A percentile compares a stretch with the other conserved stretches of the same genome.
phyloP scores from a whole-genome alignment of 805 yeast species.

The Candida pini region DNA sequence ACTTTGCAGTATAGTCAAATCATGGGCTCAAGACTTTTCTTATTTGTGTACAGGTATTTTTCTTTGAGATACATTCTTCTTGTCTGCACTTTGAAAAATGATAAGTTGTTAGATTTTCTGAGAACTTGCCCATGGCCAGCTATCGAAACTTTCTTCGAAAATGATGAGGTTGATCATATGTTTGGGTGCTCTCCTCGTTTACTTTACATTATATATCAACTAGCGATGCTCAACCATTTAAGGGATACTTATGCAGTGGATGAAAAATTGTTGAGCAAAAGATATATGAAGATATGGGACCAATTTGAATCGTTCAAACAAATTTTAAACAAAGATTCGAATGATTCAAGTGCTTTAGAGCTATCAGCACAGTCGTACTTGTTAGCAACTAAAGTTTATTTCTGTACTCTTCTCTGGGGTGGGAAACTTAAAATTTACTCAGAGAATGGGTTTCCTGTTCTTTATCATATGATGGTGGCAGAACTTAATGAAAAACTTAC shows the following conservation, averaged over 20 bases:
- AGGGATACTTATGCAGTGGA: conserved; percentile 4
- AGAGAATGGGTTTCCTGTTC: conserved; percentile 2
- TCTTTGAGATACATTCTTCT: conserved; percentile 23
- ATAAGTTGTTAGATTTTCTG: conserved; percentile 11
- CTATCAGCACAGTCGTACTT: conserved; percentile 14
- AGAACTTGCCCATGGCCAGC: conserved; percentile 20
- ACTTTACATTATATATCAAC: conserved; percentile 16
- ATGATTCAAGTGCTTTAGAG: conserved; percentile 5
- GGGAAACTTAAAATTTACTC: conserved; percentile 1
- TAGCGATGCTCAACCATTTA: conserved; percentile 13
- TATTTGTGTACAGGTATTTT: conserved; percentile 27
- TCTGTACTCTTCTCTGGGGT: conserved; percentile 5
- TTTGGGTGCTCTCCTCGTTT: conserved; percentile 29
- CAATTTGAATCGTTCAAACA: conserved; percentile 3
- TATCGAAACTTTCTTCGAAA: conserved; percentile 19
- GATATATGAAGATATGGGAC: conserved; percentile 8
- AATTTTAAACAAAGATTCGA: neutral
- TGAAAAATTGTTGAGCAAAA: conserved; percentile 3
- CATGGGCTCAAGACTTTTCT: conserved; percentile 14
- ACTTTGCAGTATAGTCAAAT: conserved; percentile 15
- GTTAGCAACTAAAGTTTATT: conserved; percentile 8
- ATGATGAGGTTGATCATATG: conserved; percentile 23
- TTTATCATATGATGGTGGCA: conserved; percentile 1
- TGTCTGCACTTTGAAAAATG: conserved; percentile 20
- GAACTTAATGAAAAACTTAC: conserved; percentile 3